These are phyloP conservation scores for Pseudohyphozyma bogoriensis DNA, from an alignment of 768 basidiomycete species.

Conservation along the genomic window DNA sequence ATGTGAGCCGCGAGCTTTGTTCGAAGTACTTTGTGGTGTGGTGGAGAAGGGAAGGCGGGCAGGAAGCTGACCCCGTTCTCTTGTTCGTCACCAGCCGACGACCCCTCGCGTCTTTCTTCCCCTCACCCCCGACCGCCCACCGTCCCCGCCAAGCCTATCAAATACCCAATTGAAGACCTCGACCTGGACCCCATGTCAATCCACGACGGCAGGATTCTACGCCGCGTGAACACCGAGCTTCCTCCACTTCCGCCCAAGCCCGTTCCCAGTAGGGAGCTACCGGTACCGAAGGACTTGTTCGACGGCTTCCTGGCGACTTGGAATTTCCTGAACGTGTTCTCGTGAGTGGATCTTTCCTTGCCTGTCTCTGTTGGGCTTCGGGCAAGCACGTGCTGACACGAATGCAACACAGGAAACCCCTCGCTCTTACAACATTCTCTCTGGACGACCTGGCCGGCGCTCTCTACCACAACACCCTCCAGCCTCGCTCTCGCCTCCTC, in stretches of 20 bases:
- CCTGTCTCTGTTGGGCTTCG: not conserved
- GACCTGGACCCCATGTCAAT: slow-evolving; percentile 49
- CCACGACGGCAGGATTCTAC: slow-evolving; percentile 29
- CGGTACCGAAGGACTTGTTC: slow-evolving; percentile 44
- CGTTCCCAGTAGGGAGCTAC: slow-evolving; percentile 6
- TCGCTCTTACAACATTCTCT: slow-evolving; percentile 77
- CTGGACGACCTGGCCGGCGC: slow-evolving; percentile 88
- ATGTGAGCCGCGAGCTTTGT: too few species aligned
- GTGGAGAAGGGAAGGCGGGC: too few species aligned
- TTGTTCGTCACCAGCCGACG: not conserved
- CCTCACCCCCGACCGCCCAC: not conserved
- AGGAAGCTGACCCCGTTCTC: not conserved
- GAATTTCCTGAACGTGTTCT: slow-evolving; percentile 89
- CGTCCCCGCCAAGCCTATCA: slow-evolving; percentile 53
- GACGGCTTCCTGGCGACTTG: slow-evolving; percentile 82
- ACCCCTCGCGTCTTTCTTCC: too few species aligned
- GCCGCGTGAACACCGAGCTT: slow-evolving; percentile 20
- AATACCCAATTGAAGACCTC: slow-evolving; percentile 87
- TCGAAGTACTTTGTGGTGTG: too few species aligned
- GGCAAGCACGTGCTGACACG: too few species aligned
- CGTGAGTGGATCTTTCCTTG: slow-evolving; percentile 51
- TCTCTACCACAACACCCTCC: slow-evolving; percentile 59
- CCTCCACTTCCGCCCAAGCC: slow-evolving; percentile 30
- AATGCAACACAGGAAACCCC: slow-evolving; percentile 56
- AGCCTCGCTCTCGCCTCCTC: slow-evolving; percentile 64